Conservation (phyloP, 169 alveolate genomes). For the Prorocentrum cordatum region DNA sequence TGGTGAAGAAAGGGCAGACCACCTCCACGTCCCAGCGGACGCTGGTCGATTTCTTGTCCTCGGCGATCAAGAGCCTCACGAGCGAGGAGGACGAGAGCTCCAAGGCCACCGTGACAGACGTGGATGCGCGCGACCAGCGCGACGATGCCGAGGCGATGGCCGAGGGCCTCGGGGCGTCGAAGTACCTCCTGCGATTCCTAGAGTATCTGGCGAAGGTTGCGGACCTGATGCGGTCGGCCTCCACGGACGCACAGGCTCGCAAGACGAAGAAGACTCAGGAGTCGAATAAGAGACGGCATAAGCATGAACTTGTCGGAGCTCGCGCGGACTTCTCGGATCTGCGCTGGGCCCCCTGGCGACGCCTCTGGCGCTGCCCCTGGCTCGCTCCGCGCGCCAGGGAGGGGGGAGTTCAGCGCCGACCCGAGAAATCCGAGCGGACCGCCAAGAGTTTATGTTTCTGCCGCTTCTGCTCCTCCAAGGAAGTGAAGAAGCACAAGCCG, state of each 20-base stretch:
- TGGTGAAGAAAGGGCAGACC: conserved; percentile 60
- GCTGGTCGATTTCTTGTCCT: conserved; percentile 42
- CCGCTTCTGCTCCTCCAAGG: too few relatives aligned
- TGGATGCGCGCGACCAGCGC: neutral
- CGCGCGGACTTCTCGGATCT: too few relatives aligned
- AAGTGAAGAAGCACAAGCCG: too few relatives aligned
- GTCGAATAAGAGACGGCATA: too few relatives aligned
- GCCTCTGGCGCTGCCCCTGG: too few relatives aligned
- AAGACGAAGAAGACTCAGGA: neutral
- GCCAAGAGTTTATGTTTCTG: too few relatives aligned
- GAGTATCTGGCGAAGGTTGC: conserved; percentile 67
- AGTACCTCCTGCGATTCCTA: conserved; percentile 68
- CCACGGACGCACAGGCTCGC: neutral
- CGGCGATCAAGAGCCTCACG: conserved; percentile 44
- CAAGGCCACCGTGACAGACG: neutral
- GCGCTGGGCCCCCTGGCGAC: too few relatives aligned
- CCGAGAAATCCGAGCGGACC: too few relatives aligned
- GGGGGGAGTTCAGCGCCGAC: too few relatives aligned
- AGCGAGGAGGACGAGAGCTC: conserved; percentile 53
- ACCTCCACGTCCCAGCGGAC: neutral
- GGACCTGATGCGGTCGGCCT: conserved; percentile 58
- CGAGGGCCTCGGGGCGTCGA: conserved; percentile 55
- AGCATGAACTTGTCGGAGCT: too few relatives aligned
- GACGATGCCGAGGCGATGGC: conserved; percentile 60
- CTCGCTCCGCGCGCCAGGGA: too few relatives aligned